Evolutionary conservation across 2,329 filamentous ascomycete species (phyloP), one percentile per base, ranked within the genome.

Genomic region (Parafenestella ontariensis): DNA sequence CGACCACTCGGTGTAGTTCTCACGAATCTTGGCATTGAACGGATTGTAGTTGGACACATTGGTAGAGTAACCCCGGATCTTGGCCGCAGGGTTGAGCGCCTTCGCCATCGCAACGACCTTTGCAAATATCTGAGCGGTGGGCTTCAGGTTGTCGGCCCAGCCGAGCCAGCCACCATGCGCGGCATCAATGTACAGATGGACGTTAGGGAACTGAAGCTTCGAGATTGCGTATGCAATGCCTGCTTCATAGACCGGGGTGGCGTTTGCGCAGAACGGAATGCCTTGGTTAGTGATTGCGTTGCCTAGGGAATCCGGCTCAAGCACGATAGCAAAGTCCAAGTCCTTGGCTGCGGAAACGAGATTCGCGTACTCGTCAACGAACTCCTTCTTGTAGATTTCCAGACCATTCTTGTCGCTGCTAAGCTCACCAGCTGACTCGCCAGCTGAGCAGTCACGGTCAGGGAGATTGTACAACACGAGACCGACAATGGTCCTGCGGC

Each of bases 391-490:
- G 62, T 71, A 71, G 29, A 65, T 56, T 18, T 61, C 37, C 42
- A 65, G 45, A 8, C 65, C 65, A 40, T 67, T 50, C 4, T 66
- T 67, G 29, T 88, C 92, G 63, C 91, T 90, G 68, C 89, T 84
- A 45, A 98, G 86, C 77, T 98, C 94, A 46, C 89, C 85, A 43
- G 82, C 77, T 50, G 92, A 90, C 91, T 92, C 96, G 64, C 80
- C 79, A 48, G 90, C 91, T 70, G 90, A 90, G 74, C 81, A 83
- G 77, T 98, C 90, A 81, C 90, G 97, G 78, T 98, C 94, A 83
- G 98, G 94, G 3, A 98, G 86, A 31, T 85, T 83, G 81, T 97
- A 98, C 83, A 98, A 96, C 55, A 94, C 92, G 47, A 71, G 65
- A 8, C 68, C 68, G 3, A 68, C 64, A 18, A 68, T 64, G 49